These are phyloP conservation scores for Nepenthes alata DNA, from an alignment of 179 eudicot genomes.

Conservation along the genomic window DNA sequence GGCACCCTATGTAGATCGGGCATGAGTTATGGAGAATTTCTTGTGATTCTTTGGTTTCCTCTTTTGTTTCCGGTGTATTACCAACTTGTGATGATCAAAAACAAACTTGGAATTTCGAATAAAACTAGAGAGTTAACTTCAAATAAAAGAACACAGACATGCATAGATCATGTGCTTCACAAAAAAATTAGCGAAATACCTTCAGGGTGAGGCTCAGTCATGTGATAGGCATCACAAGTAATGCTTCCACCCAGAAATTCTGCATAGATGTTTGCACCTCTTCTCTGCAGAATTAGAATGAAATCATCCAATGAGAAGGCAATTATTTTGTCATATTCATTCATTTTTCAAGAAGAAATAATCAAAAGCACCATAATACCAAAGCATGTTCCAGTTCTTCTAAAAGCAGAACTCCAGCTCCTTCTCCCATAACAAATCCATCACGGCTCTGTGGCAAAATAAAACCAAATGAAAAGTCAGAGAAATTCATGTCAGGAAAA, in stretches of 20 bases:
- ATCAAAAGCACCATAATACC: conserved; percentile 25
- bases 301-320: not conserved
- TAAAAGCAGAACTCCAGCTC: conserved; percentile 85
- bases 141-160: too few species aligned
- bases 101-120: too few species aligned
- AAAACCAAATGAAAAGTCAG: not conserved
- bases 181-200: conserved; percentile 24
- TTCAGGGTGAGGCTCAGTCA: conserved; percentile 96
- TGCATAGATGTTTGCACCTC: conserved; percentile 84
- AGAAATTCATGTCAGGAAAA: not conserved
- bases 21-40: too few species aligned
- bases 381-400: conserved; percentile 96
- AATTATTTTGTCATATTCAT: not conserved
- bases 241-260: conserved; percentile 95
- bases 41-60: too few species aligned
- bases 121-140: too few species aligned
- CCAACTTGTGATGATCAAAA: too few species aligned
- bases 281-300: conserved; percentile 33
- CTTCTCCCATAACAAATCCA: conserved; percentile 99
- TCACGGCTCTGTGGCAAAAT: conserved; percentile 58
- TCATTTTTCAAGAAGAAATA: not conserved
- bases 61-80: too few species aligned
- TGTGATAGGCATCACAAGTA: conserved; percentile 93
- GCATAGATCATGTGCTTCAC: not conserved
- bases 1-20: too few species aligned